phyloP scores from a whole-genome alignment of 768 basidiomycete species.

The Cubamyces lactineus region DNA sequence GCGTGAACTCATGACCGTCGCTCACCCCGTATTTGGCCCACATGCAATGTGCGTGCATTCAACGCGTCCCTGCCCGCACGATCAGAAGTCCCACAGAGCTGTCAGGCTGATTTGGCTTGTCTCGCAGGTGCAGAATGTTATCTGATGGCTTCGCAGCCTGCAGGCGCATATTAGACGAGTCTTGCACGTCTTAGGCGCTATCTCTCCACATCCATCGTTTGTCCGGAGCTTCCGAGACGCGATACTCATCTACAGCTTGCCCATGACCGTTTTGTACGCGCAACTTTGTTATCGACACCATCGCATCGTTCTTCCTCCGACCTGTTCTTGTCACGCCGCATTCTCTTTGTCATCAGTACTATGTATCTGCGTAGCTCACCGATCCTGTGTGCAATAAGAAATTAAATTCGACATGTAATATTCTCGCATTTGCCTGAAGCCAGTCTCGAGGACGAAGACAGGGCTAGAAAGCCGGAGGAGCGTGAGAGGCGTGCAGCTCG shows the following conservation, averaged over 20 bases:
- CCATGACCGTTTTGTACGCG: constrained; percentile 22
- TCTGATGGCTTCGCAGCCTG: constrained; percentile 29
- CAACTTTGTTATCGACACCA: constrained; percentile 23
- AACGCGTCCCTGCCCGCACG: neutral
- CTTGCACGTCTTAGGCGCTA: constrained; percentile 22
- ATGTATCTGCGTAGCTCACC: constrained; percentile 18
- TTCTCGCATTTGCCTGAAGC: constrained; percentile 2
- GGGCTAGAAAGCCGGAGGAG: neutral
- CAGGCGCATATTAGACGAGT: constrained; percentile 13
- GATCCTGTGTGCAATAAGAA: constrained; percentile 22
- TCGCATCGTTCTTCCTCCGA: constrained; percentile 18
- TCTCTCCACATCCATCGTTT: constrained; percentile 23
- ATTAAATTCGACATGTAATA: constrained; percentile 13
- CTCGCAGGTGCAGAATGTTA: constrained; percentile 27
- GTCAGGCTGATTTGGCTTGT: constrained; percentile 17
- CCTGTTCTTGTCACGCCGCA: constrained; percentile 9
- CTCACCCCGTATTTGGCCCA: constrained; percentile 1
- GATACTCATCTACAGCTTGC: constrained; percentile 23
- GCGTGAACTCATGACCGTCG: constrained; percentile 34
- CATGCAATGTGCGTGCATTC: constrained; percentile 27
- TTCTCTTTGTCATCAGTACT: constrained; percentile 14
- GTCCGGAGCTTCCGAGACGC: constrained; percentile 17
- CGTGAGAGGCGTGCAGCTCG: neutral
- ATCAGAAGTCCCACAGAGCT: constrained; percentile 24
- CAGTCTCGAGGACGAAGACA: neutral